Conservation (phyloP, 345 rosid species). For the Pistacia integerrima region DNA sequence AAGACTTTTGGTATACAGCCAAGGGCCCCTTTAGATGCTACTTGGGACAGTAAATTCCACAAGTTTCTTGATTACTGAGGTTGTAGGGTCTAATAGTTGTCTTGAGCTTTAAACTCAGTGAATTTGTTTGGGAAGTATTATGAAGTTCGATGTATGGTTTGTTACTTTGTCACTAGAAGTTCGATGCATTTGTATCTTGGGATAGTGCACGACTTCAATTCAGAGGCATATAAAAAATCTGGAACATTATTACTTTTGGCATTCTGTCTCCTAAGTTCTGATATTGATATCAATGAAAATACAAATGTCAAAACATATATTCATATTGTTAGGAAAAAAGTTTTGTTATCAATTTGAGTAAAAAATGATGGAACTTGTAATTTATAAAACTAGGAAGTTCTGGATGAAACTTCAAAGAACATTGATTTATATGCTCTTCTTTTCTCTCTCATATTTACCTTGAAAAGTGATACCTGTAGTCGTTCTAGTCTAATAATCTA, state of each 20-base stretch:
- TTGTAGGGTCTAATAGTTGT: neutral
- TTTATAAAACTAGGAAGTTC: neutral
- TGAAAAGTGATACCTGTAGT: neutral
- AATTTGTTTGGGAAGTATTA: neutral
- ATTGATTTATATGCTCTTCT: neutral
- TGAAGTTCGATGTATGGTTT: neutral
- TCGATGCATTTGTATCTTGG: neutral
- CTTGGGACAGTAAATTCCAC: neutral
- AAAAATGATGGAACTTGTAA: neutral
- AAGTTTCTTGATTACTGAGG: no score
- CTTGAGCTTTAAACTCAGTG: neutral
- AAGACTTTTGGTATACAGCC: neutral
- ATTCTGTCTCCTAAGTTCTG: neutral
- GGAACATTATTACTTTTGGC: neutral
- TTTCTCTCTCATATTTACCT: neutral
- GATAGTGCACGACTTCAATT: neutral
- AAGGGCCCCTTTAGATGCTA: neutral
- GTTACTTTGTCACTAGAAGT: neutral
- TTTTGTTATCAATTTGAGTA: neutral
- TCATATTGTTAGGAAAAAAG: neutral
- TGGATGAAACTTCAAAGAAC: neutral
- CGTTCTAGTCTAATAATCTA: neutral
- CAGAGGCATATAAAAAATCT: neutral
- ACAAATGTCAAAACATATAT: neutral
- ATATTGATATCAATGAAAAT: neutral